phyloP scores from a whole-genome alignment of 306 rosid genomes.

The Begonia masoniana region DNA sequence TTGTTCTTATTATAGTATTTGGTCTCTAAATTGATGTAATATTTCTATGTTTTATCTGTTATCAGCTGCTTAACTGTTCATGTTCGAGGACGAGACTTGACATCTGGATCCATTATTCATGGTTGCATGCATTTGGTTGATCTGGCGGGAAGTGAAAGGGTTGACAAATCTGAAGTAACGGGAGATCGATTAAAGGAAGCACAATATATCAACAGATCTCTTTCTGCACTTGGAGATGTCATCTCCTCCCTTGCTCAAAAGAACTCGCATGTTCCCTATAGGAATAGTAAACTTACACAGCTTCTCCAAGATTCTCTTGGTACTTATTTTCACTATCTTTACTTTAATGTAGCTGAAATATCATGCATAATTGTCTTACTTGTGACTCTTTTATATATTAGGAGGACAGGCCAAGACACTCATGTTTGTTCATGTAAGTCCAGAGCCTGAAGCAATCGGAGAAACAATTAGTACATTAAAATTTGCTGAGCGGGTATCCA shows the following conservation, averaged over 20 bases:
- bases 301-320: slow-evolving; percentile 96
- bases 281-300: slow-evolving; percentile 95
- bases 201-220: slow-evolving; percentile 91
- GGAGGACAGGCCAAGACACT: slow-evolving; percentile 96
- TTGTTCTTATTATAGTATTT: too few species aligned
- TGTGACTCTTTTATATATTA: slow-evolving; percentile 8
- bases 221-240: slow-evolving; percentile 93
- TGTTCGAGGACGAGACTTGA: slow-evolving; percentile 74
- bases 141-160: slow-evolving; percentile 97
- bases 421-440: slow-evolving; percentile 90
- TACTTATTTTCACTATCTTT: slow-evolving; percentile 10
- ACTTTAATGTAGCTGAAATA: background rate
- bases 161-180: slow-evolving; percentile 82
- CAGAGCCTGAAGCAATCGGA: slow-evolving; percentile 71
- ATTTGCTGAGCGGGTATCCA: slow-evolving; percentile 87
- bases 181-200: slow-evolving; percentile 98
- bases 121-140: slow-evolving; percentile 95
- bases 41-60: background rate
- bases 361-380: background rate
- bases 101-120: slow-evolving; percentile 50
- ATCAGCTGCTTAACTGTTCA: slow-evolving; percentile 94
- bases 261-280: slow-evolving; percentile 86
- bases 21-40: too few species aligned
- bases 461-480: slow-evolving; percentile 90
- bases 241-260: slow-evolving; percentile 78